These are phyloP conservation scores for Vanrija pseudolonga DNA, from an alignment of 1,284 basidiomycete species.

Conservation along the genomic window DNA sequence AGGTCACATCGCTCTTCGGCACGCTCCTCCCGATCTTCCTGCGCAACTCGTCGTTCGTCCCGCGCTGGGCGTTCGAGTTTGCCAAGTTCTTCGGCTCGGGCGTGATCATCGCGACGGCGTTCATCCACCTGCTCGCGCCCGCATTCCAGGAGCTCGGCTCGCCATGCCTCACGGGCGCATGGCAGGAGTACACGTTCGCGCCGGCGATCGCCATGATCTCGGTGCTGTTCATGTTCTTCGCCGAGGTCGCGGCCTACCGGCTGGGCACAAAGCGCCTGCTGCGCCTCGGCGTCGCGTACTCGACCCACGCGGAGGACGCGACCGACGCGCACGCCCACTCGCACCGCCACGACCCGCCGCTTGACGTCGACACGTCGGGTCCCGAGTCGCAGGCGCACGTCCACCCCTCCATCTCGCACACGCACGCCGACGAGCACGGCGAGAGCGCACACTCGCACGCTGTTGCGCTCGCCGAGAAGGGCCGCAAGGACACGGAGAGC, in stretches of 20 bases:
- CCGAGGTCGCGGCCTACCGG: conserved; percentile 79
- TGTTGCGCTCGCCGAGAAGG: conserved; percentile 6
- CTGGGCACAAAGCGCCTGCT: conserved; percentile 44
- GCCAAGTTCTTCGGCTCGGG: conserved; percentile 95
- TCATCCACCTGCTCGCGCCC: conserved; percentile 78
- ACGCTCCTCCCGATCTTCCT: conserved; percentile 81
- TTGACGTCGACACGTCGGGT: conserved; percentile 27
- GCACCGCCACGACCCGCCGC: conserved; percentile 60
- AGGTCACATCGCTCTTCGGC: conserved; percentile 60
- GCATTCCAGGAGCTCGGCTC: conserved; percentile 68
- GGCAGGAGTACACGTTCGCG: conserved; percentile 74
- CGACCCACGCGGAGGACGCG: conserved; percentile 53
- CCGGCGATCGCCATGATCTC: conserved; percentile 73
- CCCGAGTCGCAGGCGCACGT: conserved; percentile 24
- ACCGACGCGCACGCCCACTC: conserved; percentile 61
- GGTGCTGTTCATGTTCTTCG: conserved; percentile 76
- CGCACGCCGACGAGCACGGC: neutral
- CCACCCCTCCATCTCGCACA: conserved; percentile 10
- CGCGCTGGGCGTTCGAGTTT: conserved; percentile 72
- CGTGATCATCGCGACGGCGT: conserved; percentile 88
- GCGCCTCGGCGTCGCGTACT: conserved; percentile 38
- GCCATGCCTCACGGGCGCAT: conserved; percentile 65
- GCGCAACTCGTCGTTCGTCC: conserved; percentile 60
- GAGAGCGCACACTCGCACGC: neutral
- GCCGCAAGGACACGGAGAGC: conserved; percentile 10